Evolutionary conservation across 176 grass and related monocot species (phyloP).

Genomic region (Bonia amplexicaulis): DNA sequence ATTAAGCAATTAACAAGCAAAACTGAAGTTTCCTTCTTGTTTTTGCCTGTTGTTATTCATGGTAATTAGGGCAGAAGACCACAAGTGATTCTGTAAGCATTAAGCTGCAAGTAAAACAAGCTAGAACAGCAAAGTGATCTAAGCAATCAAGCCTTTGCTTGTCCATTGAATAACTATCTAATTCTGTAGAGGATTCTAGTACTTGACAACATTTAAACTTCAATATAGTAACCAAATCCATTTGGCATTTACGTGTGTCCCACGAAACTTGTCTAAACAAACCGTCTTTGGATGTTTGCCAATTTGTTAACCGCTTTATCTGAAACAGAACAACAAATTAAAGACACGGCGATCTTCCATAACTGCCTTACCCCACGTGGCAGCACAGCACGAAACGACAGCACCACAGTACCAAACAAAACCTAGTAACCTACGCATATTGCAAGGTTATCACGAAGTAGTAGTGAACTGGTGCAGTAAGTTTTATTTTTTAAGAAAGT

Average conservation of each 20-base stretch:
- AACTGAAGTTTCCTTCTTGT: background rate
- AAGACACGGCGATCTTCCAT: background rate
- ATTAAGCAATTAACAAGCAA: background rate
- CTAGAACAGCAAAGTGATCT: background rate
- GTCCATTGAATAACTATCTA: slow-evolving; percentile 9
- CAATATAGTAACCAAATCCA: background rate
- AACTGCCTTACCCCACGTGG: slow-evolving; percentile 1
- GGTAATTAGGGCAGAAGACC: background rate
- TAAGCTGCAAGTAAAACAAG: slow-evolving; percentile 12
- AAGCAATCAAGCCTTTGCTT: slow-evolving; percentile 2
- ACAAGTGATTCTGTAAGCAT: background rate
- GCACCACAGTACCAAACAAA: slow-evolving; percentile 4
- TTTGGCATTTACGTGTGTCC: background rate
- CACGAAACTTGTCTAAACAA: background rate
- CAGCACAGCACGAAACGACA: background rate
- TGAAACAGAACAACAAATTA: background rate
- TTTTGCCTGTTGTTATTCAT: background rate
- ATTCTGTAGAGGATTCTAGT: background rate
- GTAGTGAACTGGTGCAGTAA: background rate
- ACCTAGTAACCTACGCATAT: background rate
- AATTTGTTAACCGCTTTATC: background rate
- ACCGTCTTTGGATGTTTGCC: background rate
- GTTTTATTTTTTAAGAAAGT: background rate
- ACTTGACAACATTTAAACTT: background rate
- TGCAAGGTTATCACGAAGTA: background rate